Evolutionary conservation across 179 eudicot species (phyloP), one percentile per base, ranked within the genome.

Genomic region (Gypsophila paniculata): DNA sequence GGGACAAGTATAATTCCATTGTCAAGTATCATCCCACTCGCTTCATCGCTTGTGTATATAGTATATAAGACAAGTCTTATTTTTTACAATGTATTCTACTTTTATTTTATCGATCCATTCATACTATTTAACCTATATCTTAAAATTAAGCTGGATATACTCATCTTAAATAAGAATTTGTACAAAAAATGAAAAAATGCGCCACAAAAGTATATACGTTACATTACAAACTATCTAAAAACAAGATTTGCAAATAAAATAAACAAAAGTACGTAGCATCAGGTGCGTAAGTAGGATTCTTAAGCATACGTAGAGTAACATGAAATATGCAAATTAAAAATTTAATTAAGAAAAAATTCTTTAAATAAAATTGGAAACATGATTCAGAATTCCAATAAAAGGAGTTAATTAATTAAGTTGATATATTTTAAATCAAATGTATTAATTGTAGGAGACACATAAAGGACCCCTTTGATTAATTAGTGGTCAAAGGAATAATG

Each of bases 401-500:
- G 34, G 22, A 6, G 23, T 2, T 4, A 18, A 18, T 53, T 15
- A 53, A 42, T 54, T 54, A 54, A 54, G 59, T 25, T 54, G 22
- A 25, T 13, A 51, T 52, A 52, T 2, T 34, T 69, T 32, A 32
- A 72, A 29, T 29, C 63, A 69, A 42, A 52, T 57, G 72, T 74
- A 69, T 44, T 46, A 63, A 29, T 34, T 61, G 71, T 25, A 73
- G 76, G 73, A 69, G 70, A 78, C 81, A 77, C 39, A 23, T n/a
- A 61, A 54, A 23, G 36, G 38, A 65, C 10, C 58, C 61, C 26
- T 70, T 58, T 6, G 10, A 34, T 65, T 79, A 75, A 48, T 65
- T 79, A 75, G 67, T 79, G 76, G 79, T 75, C 79, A 79, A 75
- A 60, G 69, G 82, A 79, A 79, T 79, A 74, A 25, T 29, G 55